Percentiles rank a stretch among this genome's conserved stretches.
Conservation (phyloP, 371 early-diverging fungal species). For the Rhizomucor pusillus region DNA sequence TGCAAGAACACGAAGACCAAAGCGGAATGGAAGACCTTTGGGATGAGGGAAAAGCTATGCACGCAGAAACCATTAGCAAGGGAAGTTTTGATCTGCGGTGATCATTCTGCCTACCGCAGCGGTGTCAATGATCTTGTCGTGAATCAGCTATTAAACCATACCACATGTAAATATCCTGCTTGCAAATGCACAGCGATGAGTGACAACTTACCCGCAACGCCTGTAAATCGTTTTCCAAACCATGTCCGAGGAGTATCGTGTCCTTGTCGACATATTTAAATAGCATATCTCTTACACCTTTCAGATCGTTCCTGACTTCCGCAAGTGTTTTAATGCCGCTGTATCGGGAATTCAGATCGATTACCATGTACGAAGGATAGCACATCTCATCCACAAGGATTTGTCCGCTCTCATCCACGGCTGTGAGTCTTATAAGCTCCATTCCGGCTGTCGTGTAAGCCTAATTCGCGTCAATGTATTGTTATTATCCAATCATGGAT, state of each 20-base stretch:
- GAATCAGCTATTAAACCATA: conserved; percentile 21
- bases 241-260: conserved; percentile 47
- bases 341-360: conserved; percentile 54
- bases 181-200: not conserved
- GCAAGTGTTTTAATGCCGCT: conserved; percentile 58
- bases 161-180: not conserved
- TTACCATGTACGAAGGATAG: conserved; percentile 44
- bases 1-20: conserved; percentile 31
- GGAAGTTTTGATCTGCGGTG: no score
- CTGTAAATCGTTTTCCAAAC: conserved; percentile 51
- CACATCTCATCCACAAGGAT: conserved; percentile 54
- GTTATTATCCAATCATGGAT: not conserved
- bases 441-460: conserved; percentile 53
- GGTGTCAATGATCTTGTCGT: conserved; percentile 42
- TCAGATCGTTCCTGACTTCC: conserved; percentile 40
- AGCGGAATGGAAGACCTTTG: conserved; percentile 41
- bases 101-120: conserved; percentile 42
- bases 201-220: conserved; percentile 31
- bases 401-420: conserved; percentile 40
- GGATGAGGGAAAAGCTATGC: conserved; percentile 44
- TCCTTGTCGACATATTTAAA: conserved; percentile 39
- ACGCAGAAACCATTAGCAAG: no score
- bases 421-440: conserved; percentile 57
- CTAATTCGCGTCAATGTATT: not conserved
- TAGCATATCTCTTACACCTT: conserved; percentile 34